A percentile compares a stretch with the other conserved stretches of the same genome.
These are phyloP conservation scores for Boletus pseudo-olivaceus DNA, from an alignment of 768 basidiomycete genomes.

Conservation along the genomic window DNA sequence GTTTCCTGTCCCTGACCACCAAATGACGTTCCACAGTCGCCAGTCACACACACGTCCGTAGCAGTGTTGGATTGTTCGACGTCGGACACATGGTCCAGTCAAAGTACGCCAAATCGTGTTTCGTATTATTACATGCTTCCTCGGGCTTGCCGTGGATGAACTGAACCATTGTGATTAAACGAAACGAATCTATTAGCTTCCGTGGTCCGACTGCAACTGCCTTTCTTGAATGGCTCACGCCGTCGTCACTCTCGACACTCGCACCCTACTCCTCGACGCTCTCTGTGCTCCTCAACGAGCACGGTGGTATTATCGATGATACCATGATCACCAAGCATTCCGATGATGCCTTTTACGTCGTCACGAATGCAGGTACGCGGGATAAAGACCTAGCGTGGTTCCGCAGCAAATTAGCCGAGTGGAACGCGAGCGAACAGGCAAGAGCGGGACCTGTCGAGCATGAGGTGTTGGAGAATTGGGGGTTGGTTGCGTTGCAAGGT, in stretches of 20 bases:
- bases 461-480: constrained; percentile 80
- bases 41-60: constrained; percentile 87
- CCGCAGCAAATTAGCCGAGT: constrained; percentile 58
- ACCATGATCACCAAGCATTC: constrained; percentile 87
- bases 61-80: constrained; percentile 84
- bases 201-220: constrained; percentile 70
- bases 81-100: constrained; percentile 99
- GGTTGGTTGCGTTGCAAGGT: constrained; percentile 90
- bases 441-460: constrained; percentile 65
- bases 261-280: constrained; percentile 75
- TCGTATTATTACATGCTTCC: background rate
- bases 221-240: constrained; percentile 89
- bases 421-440: constrained; percentile 62
- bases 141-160: background rate
- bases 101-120: constrained; percentile 46
- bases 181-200: constrained; percentile 53
- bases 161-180: background rate
- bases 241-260: constrained; percentile 72
- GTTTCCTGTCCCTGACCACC: constrained; percentile 14
- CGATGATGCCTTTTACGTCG: constrained; percentile 81
- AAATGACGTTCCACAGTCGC: constrained; percentile 50
- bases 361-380: constrained; percentile 91
- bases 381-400: constrained; percentile 83
- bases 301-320: constrained; percentile 96
- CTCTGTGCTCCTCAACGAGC: constrained; percentile 82